Evolutionary conservation across 2,329 filamentous ascomycete species (phyloP).

Genomic region (Daldinia eschscholtzii): DNA sequence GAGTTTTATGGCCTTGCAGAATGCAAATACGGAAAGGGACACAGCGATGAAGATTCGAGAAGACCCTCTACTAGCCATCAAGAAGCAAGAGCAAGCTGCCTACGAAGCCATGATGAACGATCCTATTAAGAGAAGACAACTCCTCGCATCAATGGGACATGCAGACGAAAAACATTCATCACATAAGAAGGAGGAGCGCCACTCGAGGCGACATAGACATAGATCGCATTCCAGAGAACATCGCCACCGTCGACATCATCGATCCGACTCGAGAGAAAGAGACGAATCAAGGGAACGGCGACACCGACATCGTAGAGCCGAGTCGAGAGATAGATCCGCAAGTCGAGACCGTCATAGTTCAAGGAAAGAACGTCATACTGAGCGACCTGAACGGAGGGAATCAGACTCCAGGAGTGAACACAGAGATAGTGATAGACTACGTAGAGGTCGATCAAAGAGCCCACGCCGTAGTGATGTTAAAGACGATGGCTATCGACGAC

Average conservation of each 20-base stretch:
- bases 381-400: conserved; percentile 42
- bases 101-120: conserved; percentile 86
- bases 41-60: conserved; percentile 88
- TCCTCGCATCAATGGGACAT: conserved; percentile 74
- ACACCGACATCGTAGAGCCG: conserved; percentile 60
- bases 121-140: conserved; percentile 73
- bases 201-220: conserved; percentile 57
- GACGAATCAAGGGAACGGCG: conserved; percentile 57
- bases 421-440: conserved; percentile 41
- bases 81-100: conserved; percentile 87
- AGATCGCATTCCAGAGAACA: conserved; percentile 52
- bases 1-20: conserved; percentile 71
- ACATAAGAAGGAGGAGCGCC: conserved; percentile 58
- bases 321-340: conserved; percentile 59
- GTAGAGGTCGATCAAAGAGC: conserved; percentile 52
- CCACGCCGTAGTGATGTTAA: conserved; percentile 50
- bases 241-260: conserved; percentile 58
- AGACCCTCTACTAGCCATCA: conserved; percentile 93
- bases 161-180: conserved; percentile 59
- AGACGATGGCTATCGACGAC: conserved; percentile 52
- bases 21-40: conserved; percentile 81
- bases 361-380: conserved; percentile 43
- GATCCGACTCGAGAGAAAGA: conserved; percentile 53
- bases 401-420: conserved; percentile 42
- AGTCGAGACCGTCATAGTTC: conserved; percentile 55